Percentiles rank a stretch among this genome's conserved stretches.
These are phyloP conservation scores for Solidago caesia DNA, from an alignment of 129 eudicot genomes.

Conservation along the genomic window DNA sequence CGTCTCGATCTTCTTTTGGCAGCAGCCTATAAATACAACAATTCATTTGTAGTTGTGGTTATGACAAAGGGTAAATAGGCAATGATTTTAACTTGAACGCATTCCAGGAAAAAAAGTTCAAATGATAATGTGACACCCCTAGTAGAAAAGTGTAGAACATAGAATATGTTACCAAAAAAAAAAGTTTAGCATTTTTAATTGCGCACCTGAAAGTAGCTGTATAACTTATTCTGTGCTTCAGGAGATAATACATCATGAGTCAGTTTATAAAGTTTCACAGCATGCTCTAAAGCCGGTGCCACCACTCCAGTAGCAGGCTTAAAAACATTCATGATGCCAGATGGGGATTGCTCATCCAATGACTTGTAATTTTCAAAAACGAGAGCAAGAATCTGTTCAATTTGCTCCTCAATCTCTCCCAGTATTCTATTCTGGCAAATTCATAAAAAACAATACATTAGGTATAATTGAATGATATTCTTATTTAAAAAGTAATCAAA, in stretches of 20 bases:
- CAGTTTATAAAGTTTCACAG: constrained; percentile 70
- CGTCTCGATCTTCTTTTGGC: constrained; percentile 79
- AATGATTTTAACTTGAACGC: not conserved
- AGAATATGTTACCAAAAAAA: not conserved
- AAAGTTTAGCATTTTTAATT: not conserved
- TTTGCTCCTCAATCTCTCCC: constrained; percentile 76
- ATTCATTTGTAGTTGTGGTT: not conserved
- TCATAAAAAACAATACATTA: constrained; percentile 20
- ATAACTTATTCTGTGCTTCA: constrained; percentile 72
- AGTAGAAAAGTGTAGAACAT: not conserved
- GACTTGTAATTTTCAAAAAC: constrained; percentile 78
- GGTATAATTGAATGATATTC: constrained; percentile 5
- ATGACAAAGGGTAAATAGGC: constrained; percentile 2
- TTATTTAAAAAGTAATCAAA: constrained; percentile 2
- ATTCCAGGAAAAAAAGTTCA: not conserved
- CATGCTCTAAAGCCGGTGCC: constrained; percentile 64
- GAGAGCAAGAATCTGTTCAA: constrained; percentile 59
- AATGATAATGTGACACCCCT: not conserved
- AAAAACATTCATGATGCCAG: constrained; percentile 69
- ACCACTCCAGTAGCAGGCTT: constrained; percentile 64
- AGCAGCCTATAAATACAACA: constrained; percentile 55
- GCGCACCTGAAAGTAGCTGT: constrained; percentile 70
- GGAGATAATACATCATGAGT: constrained; percentile 80
- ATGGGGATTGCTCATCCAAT: constrained; percentile 63
- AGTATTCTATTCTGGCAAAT: constrained; percentile 69